A percentile compares a stretch with the other conserved stretches of the same genome.
Conservation (phyloP, 345 rosid genomes). For the Dipteronia dyeriana region DNA sequence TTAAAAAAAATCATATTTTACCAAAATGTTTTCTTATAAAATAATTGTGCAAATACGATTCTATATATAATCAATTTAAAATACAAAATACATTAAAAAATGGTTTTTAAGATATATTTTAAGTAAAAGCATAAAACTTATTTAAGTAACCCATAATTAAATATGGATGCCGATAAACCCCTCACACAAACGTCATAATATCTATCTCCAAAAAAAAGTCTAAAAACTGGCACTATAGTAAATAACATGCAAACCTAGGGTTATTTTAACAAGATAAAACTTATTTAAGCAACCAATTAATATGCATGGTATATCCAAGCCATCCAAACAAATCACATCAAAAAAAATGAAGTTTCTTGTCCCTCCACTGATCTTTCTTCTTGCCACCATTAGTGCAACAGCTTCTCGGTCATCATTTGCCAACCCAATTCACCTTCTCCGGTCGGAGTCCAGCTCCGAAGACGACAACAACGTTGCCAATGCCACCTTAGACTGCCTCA, state of each 20-base stretch:
- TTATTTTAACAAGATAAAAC: not conserved
- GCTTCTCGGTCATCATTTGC: slow-evolving; percentile 13
- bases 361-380: not conserved
- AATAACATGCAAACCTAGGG: not conserved
- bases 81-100: too few relatives aligned
- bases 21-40: too few relatives aligned
- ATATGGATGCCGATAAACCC: too few relatives aligned
- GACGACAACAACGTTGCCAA: not conserved
- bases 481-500: slow-evolving; percentile 18
- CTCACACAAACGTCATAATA: too few relatives aligned
- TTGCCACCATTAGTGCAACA: not conserved
- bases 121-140: too few relatives aligned
- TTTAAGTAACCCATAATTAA: too few relatives aligned
- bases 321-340: not conserved
- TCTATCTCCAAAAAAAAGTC: too few relatives aligned
- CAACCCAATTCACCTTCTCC: slow-evolving; percentile 29
- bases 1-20: too few relatives aligned
- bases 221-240: not conserved
- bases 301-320: not conserved
- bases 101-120: too few relatives aligned
- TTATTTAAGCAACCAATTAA: not conserved
- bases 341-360: not conserved
- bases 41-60: too few relatives aligned
- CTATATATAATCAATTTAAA: too few relatives aligned
- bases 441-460: slow-evolving; percentile 17